phyloP scores from a whole-genome alignment of 441 rosid species.

The Adansonia rubrostipa region DNA sequence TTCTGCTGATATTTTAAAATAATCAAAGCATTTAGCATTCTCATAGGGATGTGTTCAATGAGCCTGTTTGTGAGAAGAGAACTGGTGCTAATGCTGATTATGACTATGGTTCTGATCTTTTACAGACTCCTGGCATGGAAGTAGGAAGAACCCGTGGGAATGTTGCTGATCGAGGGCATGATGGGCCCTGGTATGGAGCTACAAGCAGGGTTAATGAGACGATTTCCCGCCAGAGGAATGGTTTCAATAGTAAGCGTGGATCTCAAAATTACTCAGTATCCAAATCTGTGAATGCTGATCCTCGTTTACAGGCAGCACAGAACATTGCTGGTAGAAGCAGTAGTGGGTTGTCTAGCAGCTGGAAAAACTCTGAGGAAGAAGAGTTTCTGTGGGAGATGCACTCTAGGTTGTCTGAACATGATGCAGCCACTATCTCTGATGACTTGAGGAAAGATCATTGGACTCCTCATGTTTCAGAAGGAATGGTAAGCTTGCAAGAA shows the following conservation, averaged over 20 bases:
- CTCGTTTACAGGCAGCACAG: conserved; percentile 41
- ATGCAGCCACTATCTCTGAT: conserved; percentile 46
- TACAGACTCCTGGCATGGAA: conserved; percentile 57
- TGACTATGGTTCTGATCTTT: conserved; percentile 68
- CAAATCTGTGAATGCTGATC: conserved; percentile 52
- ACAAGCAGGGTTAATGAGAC: conserved; percentile 55
- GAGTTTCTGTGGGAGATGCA: conserved; percentile 96
- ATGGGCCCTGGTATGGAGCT: conserved; percentile 62
- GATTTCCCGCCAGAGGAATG: conserved; percentile 66
- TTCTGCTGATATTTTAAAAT: conserved; percentile 25
- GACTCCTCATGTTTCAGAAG: conserved; percentile 64
- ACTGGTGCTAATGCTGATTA: conserved; percentile 54
- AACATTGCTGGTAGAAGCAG: conserved; percentile 48
- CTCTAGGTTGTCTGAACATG: conserved; percentile 68
- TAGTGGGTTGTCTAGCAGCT: conserved; percentile 61
- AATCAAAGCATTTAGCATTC: conserved; percentile 55
- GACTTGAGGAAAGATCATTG: conserved; percentile 59
- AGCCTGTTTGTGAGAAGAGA: conserved; percentile 60
- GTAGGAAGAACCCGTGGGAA: conserved; percentile 61
- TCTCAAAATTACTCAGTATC: conserved; percentile 46
- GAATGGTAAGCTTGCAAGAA: conserved; percentile 58
- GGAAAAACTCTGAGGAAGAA: conserved; percentile 97
- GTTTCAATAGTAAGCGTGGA: conserved; percentile 58
- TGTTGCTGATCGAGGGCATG: conserved; percentile 58
- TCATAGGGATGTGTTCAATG: conserved; percentile 54